Base-by-base conservation (phyloP, 23 red algal genomes). In the Cyanidium caldarium region DNA sequence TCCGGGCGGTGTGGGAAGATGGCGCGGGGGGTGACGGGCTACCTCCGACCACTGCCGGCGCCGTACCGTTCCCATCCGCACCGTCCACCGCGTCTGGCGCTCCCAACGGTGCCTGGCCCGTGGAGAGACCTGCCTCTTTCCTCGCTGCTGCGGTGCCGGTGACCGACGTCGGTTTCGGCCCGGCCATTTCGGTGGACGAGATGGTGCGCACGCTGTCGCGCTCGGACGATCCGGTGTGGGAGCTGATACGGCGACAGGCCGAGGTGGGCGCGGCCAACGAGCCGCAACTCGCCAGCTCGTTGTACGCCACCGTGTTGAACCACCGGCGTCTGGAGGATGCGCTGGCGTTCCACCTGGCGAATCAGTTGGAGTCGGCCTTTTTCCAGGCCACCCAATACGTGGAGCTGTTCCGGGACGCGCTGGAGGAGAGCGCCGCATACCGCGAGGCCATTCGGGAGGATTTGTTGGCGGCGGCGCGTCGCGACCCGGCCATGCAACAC, bases 331-430 rank as follows among this genome's bases (percentile, higher is more conserved):
- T 73, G 67, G 81, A 88, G 61, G 92, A 98, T 65, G 78, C 92
- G 35, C 57, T 98, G 13, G 72, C 77, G 17, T 82, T 78, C 19
- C 78, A 82, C 17, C 76, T 98, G 17, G 84, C 74, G 28, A 88
- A 86, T 44, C 72, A 76, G 34, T 44, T 98, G 40, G 84, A 82
- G 40, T 81, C 92, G n/a, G 39, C 67, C 23, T 86, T 80, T 38
- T 89, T 98, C 40, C 84, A 88, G 46, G 83, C 92, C 1, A 88
- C 84, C 3, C 92, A 98, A 68, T 98, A 84, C 78, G 74, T 78
- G 38, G 77, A 85, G 40, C 68, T 98, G 31, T 86, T 98, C 39
- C 69, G 68, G 16, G 92, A 88, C 33, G 84, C 80, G 31, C 46
- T 86, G 42, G 57, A 57, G 1, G 70, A 88, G 31, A 80, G 84